These are phyloP conservation scores for Dothideomycetes sp. DNA, from an alignment of 2,329 filamentous ascomycete species.

Conservation along the genomic window DNA sequence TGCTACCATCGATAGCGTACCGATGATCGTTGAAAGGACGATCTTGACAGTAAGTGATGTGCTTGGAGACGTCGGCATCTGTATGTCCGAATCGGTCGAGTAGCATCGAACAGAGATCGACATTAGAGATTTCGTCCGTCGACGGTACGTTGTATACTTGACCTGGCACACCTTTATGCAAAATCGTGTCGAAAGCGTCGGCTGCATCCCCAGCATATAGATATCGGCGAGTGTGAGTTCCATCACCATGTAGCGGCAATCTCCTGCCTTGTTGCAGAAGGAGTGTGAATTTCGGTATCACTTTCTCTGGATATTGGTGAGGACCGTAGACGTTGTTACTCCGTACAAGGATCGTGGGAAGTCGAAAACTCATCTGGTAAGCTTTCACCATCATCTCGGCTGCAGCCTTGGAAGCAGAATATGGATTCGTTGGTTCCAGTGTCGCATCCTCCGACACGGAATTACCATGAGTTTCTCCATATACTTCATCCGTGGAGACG, in stretches of 20 bases:
- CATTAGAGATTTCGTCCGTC: constrained; percentile 66
- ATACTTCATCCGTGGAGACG: constrained; percentile 78
- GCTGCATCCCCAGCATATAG: constrained; percentile 71
- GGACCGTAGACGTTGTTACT: constrained; percentile 83
- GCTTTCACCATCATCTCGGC: constrained; percentile 52
- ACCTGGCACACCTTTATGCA: constrained; percentile 65
- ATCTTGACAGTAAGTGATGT: constrained; percentile 68
- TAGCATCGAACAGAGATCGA: constrained; percentile 57
- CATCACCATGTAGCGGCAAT: constrained; percentile 67
- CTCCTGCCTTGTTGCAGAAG: constrained; percentile 58
- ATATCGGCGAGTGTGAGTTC: constrained; percentile 64
- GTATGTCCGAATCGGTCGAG: constrained; percentile 51
- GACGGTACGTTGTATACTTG: constrained; percentile 79
- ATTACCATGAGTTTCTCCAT: constrained; percentile 66
- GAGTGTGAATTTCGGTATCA: constrained; percentile 74
- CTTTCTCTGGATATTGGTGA: constrained; percentile 49
- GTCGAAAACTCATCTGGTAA: constrained; percentile 74
- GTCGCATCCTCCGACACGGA: constrained; percentile 65
- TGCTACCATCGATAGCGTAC: constrained; percentile 62
- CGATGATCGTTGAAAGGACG: constrained; percentile 69
- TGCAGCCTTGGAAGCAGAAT: constrained; percentile 31
- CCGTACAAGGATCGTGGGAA: constrained; percentile 69
- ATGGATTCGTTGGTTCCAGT: constrained; percentile 68
- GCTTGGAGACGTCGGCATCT: constrained; percentile 47
- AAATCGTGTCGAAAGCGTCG: constrained; percentile 74